These are phyloP conservation scores for Tolypocladium endophyticum DNA, from an alignment of 2,329 filamentous ascomycete genomes.

Conservation along the genomic window DNA sequence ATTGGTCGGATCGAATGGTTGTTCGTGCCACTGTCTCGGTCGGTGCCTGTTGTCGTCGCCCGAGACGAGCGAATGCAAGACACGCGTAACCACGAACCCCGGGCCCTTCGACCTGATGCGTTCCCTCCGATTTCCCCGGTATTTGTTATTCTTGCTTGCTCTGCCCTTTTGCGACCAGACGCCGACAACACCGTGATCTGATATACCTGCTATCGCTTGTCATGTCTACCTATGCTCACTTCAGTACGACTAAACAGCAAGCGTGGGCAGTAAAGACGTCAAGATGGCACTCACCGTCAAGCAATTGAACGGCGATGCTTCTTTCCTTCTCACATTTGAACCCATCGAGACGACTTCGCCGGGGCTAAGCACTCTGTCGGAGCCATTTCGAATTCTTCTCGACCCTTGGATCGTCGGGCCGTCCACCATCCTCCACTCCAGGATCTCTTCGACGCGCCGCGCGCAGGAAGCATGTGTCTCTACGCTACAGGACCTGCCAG, in stretches of 20 bases:
- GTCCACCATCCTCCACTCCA: constrained; percentile 48
- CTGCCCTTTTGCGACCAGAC: background rate
- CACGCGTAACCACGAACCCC: background rate
- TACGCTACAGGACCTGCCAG: constrained; percentile 32
- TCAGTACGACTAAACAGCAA: background rate
- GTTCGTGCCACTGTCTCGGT: background rate
- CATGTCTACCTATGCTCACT: background rate
- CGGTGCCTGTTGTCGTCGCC: background rate
- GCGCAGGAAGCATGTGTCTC: constrained; percentile 44
- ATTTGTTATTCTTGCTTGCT: background rate
- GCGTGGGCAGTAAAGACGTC: background rate
- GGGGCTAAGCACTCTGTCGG: constrained; percentile 7
- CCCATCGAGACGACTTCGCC: constrained; percentile 27
- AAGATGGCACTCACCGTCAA: constrained; percentile 53
- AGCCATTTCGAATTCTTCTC: constrained; percentile 55
- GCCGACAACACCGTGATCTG: background rate
- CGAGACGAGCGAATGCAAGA: background rate
- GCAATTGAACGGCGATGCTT: constrained; percentile 54
- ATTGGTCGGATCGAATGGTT: background rate
- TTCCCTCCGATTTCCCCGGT: background rate
- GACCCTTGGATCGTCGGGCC: constrained; percentile 61
- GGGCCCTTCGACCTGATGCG: background rate
- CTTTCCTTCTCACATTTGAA: constrained; percentile 54
- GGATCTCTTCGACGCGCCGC: constrained; percentile 50
- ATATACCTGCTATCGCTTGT: background rate